Evolutionary conservation across 169 alveolate genomes (phyloP), one percentile per base, ranked within the genome.

Genomic region (Sarcocystis neurona): DNA sequence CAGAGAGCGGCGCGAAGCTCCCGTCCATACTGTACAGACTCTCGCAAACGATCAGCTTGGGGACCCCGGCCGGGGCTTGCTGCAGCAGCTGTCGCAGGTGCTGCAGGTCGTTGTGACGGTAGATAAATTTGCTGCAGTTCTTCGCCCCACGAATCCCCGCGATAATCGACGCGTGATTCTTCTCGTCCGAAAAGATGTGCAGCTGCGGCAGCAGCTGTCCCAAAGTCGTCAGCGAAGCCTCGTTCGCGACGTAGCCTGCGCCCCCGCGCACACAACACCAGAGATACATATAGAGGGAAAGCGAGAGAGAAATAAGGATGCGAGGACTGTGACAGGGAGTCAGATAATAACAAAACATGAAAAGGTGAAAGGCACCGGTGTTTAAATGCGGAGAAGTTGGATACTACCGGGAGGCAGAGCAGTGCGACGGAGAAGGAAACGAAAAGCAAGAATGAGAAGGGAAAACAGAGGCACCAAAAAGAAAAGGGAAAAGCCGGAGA

Each of bases 11-110:
- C 37, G 96, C 94, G 53, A 95, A 91, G 37, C 94, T 48, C 8
- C 98, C 98, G 82, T 95, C 89, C 98, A 96, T 96, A 41, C 97
- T 93, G 92, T 96, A 96, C 78, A 96, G 96, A 44, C 96, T 92
- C 93, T 96, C 98, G 79, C 95, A 96, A 10, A 94, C 96, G n/a
- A 96, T 95, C 90, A 94, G 89, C 84, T 95, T 95, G 48, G 95
- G 95, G 88, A 93, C 53, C 46, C 90, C 92, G 48, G 87, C 89
- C 85, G 94, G 93, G 39, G 94, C 85, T 12, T 39, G 90, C 77
- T 78, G 66, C 58, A 95, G 88, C 60, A 94, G 56, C n/a, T 47
- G 32, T 89, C 91, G 96, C 58, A 95, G 86, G 78, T 95, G 95
- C 0, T 63, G 84, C 89, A 91, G 70, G 89, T 95, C 96, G 92